phyloP scores from a whole-genome alignment of 352 stramenopile species.

The Globisporangium megalacanthum region DNA sequence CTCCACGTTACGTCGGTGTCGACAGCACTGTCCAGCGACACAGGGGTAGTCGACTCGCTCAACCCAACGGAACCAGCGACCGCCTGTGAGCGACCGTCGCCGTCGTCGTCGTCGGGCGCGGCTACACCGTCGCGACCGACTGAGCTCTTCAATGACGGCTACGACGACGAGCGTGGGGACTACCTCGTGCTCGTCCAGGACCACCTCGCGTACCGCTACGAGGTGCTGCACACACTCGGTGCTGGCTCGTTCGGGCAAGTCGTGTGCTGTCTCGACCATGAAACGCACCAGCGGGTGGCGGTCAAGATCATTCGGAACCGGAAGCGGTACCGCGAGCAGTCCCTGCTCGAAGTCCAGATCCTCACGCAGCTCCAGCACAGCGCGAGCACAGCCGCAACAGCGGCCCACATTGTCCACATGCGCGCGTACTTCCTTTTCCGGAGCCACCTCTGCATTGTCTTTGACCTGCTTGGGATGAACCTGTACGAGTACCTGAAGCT shows the following conservation, averaged over 20 bases:
- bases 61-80: background rate
- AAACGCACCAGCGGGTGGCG: constrained; percentile 84
- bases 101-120: background rate
- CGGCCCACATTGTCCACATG: constrained; percentile 82
- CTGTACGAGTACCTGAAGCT: constrained; percentile 96
- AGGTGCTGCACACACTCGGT: constrained; percentile 92
- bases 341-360: constrained; percentile 94
- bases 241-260: constrained; percentile 99
- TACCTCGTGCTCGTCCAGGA: constrained; percentile 95
- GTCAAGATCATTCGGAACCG: constrained; percentile 99
- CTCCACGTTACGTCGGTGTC: constrained; percentile 16
- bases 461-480: constrained; percentile 95
- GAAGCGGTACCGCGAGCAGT: constrained; percentile 94
- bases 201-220: constrained; percentile 92
- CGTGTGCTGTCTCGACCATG: constrained; percentile 90
- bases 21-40: constrained; percentile 2
- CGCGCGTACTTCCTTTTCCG: constrained; percentile 92
- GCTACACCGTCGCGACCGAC: background rate
- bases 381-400: background rate
- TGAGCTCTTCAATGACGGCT: constrained; percentile 88
- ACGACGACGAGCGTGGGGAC: constrained; percentile 96
- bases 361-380: constrained; percentile 78
- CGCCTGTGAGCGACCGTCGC: background rate
- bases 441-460: constrained; percentile 95
- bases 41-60: no score